These are phyloP conservation scores for Leccinum pachyderme DNA, from an alignment of 1,284 basidiomycete species.

Conservation along the genomic window DNA sequence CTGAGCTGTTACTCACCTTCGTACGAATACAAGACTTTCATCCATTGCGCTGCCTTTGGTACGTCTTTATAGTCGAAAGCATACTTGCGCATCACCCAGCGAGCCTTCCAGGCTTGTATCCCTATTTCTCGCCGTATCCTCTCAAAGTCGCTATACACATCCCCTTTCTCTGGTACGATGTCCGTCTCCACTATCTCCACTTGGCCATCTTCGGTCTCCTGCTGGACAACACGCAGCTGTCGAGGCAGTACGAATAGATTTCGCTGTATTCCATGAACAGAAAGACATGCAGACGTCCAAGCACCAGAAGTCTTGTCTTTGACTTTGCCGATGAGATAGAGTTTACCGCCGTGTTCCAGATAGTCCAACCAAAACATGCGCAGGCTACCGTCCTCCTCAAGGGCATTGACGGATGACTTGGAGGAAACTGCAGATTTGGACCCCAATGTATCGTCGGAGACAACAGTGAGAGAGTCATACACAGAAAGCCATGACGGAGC, in stretches of 20 bases:
- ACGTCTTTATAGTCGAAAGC: slow-evolving; percentile 89
- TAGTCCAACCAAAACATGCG: slow-evolving; percentile 94
- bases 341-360: slow-evolving; percentile 75
- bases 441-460: slow-evolving; percentile 50
- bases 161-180: slow-evolving; percentile 60
- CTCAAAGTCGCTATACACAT: slow-evolving; percentile 88
- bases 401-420: slow-evolving; percentile 47
- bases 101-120: slow-evolving; percentile 78
- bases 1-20: slow-evolving; percentile 50
- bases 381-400: slow-evolving; percentile 82
- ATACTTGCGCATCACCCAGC: slow-evolving; percentile 89
- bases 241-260: slow-evolving; percentile 95
- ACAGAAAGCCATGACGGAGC: slow-evolving; percentile 74
- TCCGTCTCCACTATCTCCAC: slow-evolving; percentile 67
- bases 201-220: slow-evolving; percentile 47
- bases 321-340: slow-evolving; percentile 88
- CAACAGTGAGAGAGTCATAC: slow-evolving; percentile 67
- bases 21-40: slow-evolving; percentile 90
- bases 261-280: slow-evolving; percentile 83
- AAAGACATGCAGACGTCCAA: slow-evolving; percentile 89
- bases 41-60: slow-evolving; percentile 79
- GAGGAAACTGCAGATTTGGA: slow-evolving; percentile 47
- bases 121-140: slow-evolving; percentile 68
- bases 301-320: slow-evolving; percentile 63
- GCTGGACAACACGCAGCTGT: slow-evolving; percentile 59